phyloP scores from a whole-genome alignment of 345 rosid genomes.

The Noccaea bulbosa region DNA sequence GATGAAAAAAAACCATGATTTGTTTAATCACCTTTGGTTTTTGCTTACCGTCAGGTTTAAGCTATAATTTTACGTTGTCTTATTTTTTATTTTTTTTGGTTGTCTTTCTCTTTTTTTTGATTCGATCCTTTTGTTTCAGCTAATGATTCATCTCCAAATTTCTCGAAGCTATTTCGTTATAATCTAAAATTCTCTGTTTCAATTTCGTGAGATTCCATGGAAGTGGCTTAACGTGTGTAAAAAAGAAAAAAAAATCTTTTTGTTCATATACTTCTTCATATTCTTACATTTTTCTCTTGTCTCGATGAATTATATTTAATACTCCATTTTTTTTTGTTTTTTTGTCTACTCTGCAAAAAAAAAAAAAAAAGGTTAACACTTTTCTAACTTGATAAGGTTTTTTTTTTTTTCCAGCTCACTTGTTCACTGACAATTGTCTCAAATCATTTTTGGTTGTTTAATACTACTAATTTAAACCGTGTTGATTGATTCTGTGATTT shows the following conservation, averaged over 20 bases:
- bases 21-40: slow-evolving; percentile 12
- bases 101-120: neutral
- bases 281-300: slow-evolving; percentile 17
- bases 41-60: slow-evolving; percentile 40
- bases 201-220: slow-evolving; percentile 21
- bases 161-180: slow-evolving; percentile 7
- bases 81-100: neutral
- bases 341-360: neutral
- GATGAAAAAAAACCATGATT: slow-evolving; percentile 15
- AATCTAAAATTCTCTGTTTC: slow-evolving; percentile 22
- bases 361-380: slow-evolving; percentile 26
- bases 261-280: neutral
- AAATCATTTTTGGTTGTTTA: neutral
- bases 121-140: slow-evolving; percentile 14
- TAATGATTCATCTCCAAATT: slow-evolving; percentile 26
- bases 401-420: neutral
- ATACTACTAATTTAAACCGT: neutral
- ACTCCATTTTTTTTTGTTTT: too few relatives aligned
- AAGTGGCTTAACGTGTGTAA: slow-evolving; percentile 31
- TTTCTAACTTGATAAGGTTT: neutral
- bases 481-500: neutral
- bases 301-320: neutral
- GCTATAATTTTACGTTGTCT: slow-evolving; percentile 18
- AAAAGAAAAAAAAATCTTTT: slow-evolving; percentile 16
- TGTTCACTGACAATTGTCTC: slow-evolving; percentile 21